A percentile compares a stretch with the other conserved stretches of the same genome.
phyloP scores from a whole-genome alignment of 2,329 filamentous ascomycete genomes.

The Parafenestella ontariensis region DNA sequence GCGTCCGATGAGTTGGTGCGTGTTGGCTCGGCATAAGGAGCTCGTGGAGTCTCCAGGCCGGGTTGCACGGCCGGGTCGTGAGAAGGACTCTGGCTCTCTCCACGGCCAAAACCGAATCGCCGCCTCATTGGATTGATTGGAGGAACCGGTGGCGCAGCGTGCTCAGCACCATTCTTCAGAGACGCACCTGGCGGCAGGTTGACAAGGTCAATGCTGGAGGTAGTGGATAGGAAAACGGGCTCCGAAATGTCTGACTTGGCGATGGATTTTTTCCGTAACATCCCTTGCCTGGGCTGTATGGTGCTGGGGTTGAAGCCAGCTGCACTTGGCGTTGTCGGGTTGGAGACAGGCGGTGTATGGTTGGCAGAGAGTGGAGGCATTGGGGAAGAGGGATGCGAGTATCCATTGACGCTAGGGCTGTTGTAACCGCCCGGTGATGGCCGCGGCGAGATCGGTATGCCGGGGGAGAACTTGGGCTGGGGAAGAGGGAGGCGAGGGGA shows the following conservation, averaged over 20 bases:
- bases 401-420: conserved; percentile 41
- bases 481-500: conserved; percentile 36
- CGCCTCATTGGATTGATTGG: conserved; percentile 67
- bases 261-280: conserved; percentile 62
- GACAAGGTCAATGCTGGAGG: conserved; percentile 65
- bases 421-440: conserved; percentile 46
- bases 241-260: conserved; percentile 69
- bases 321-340: conserved; percentile 52
- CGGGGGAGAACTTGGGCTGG: conserved; percentile 35
- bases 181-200: conserved; percentile 64
- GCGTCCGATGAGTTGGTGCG: conserved; percentile 55
- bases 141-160: conserved; percentile 56
- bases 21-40: conserved; percentile 41
- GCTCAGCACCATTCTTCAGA: conserved; percentile 58
- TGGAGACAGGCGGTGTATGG: conserved; percentile 61
- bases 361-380: conserved; percentile 59
- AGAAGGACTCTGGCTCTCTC: conserved; percentile 42
- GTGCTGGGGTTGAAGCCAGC: conserved; percentile 41
- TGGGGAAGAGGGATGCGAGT: conserved; percentile 53
- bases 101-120: conserved; percentile 53
- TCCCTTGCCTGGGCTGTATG: conserved; percentile 39
- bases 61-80: conserved; percentile 50
- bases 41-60: conserved; percentile 40
- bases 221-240: conserved; percentile 61
- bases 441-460: conserved; percentile 46